Percentiles rank a stretch among this genome's conserved stretches.
Conservation (phyloP, 169 alveolate species). For the Cyclospora cayetanensis region DNA sequence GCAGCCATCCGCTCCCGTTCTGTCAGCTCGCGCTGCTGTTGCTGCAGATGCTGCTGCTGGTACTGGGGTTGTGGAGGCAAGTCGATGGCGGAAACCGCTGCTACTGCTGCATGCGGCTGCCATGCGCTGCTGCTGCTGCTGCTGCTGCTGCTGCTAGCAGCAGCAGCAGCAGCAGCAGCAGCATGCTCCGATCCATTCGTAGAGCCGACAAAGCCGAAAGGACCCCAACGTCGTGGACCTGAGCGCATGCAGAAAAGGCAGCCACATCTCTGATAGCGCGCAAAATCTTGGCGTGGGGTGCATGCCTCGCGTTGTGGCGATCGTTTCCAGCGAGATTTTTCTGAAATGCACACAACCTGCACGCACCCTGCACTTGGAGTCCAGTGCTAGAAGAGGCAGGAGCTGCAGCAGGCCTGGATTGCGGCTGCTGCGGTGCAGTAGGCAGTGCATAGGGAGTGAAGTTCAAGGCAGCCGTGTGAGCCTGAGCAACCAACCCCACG, state of each 20-base stretch:
- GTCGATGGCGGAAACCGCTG: not conserved
- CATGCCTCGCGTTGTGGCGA: too few relatives aligned
- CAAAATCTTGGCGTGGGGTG: too few relatives aligned
- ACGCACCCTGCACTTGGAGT: not conserved
- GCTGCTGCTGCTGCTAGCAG: not conserved
- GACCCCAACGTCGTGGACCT: constrained; percentile 39
- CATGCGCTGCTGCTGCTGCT: constrained; percentile 22
- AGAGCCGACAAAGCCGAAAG: constrained; percentile 13
- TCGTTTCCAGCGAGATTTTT: too few relatives aligned
- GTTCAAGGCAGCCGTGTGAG: not conserved
- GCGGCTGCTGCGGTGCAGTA: not conserved
- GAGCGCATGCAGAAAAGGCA: too few relatives aligned
- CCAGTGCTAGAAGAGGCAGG: not conserved
- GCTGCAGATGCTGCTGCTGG: constrained; percentile 38
- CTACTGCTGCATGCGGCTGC: constrained; percentile 39
- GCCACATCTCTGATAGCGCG: too few relatives aligned
- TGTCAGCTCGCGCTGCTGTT: constrained; percentile 16
- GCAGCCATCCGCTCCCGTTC: constrained; percentile 64
- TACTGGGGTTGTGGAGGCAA: constrained; percentile 25
- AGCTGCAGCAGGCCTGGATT: not conserved
- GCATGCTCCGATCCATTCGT: not conserved
- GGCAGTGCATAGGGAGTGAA: constrained; percentile 24
- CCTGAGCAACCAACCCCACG: too few relatives aligned
- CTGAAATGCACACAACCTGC: too few relatives aligned
- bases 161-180: constrained; percentile 39